Evolutionary conservation across 2,329 filamentous ascomycete genomes (phyloP).

Genomic region (Ophiostoma ulmi): DNA sequence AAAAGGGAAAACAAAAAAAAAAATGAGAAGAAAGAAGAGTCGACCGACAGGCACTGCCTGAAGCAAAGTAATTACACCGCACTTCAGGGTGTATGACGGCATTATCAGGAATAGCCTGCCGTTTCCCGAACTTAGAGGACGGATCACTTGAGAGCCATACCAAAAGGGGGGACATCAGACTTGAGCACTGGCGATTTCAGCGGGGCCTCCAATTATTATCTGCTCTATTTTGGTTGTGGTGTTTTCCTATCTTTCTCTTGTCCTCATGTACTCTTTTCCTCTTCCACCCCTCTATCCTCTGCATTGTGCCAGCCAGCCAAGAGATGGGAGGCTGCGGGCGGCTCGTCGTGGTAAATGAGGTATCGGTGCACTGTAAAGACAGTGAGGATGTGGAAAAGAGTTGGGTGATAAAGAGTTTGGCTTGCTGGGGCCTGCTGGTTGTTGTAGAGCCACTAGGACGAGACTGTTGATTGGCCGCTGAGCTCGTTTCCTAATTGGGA

Average conservation of each 20-base stretch:
- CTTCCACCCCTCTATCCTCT: neutral
- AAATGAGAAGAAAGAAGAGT: neutral
- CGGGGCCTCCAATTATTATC: neutral
- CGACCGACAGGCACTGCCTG: neutral
- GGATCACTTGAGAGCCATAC: neutral
- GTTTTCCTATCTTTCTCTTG: neutral
- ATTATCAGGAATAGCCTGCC: neutral
- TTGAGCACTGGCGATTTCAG: neutral
- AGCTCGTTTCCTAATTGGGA: constrained; percentile 26
- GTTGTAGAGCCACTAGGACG: neutral
- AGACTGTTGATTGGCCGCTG: constrained; percentile 21
- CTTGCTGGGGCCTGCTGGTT: neutral
- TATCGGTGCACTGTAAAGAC: neutral
- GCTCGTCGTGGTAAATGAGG: neutral
- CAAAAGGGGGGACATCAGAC: neutral
- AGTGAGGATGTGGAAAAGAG: neutral
- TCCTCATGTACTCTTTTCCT: too few species aligned
- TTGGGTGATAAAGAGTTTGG: neutral
- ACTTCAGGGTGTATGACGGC: neutral
- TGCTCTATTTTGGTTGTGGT: neutral
- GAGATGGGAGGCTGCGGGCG: neutral
- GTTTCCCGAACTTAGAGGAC: neutral
- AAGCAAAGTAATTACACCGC: neutral
- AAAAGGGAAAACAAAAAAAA: neutral
- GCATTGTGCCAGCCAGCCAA: neutral